Base-by-base conservation (phyloP, 2,329 filamentous ascomycete species). In the Aspergillus fumigatiaffinis region DNA sequence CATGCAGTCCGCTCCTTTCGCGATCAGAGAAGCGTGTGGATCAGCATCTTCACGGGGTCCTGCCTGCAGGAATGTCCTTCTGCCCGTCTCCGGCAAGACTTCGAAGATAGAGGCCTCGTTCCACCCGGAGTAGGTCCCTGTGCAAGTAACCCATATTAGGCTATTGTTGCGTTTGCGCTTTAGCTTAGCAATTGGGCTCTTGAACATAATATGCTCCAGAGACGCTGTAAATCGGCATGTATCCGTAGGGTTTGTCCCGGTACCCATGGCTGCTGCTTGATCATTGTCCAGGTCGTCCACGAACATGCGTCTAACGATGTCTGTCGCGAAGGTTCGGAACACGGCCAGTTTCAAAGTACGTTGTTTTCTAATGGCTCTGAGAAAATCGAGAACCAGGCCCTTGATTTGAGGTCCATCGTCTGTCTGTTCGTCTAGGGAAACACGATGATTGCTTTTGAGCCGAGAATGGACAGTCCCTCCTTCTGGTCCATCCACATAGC, bases 201-300 rank as follows among this genome's bases (percentile, higher is more conserved):
- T 46, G 12, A 61, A 41, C 10, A 61, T 42, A 14, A 50, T 12
- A 23, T 51, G 41, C 9, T 61, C 54, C 3, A 58, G 7, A 6
- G 41, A 32, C 6, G 56, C 44, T 8, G 53, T 51, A 12, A n/a
- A n/a, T 23, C 14, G 10, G 21, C 38, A 10, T 20, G 9, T 17
- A 14, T 38, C 49, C 4, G 38, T 32, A 2, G 5, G 20, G 8
- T 21, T 46, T 12, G 21, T 17, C 2, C n/a, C 2, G 9, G 20
- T 21, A 20, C 3, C 0, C 8, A 12, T 12, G 4, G 21, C 12
- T 41, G 26, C 25, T 23, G 4, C 14, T 23, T 44, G 29, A 17
- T 26, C 12, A 25, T 10, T 10, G 3, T 4, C 29, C 17, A 12
- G 9, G 7, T 53, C 47, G 10, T 46, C 51, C 17, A 47, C 21